Percentiles rank a stretch among this genome's conserved stretches.
These are phyloP conservation scores for Candida insectorum DNA, from an alignment of 805 yeast species.

Conservation along the genomic window DNA sequence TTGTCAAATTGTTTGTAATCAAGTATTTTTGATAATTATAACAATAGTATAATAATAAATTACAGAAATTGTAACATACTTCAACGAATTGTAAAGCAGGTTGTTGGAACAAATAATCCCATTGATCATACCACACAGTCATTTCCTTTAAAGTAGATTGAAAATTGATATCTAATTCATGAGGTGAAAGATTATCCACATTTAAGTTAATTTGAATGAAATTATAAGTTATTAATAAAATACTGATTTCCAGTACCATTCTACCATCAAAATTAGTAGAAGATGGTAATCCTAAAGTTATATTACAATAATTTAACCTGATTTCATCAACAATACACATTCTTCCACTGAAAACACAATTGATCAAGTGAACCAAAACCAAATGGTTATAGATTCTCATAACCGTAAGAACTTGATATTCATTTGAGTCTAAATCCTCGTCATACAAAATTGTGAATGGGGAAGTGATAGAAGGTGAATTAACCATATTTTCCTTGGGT, in stretches of 20 bases:
- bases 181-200: conserved; percentile 8
- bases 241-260: conserved; percentile 71
- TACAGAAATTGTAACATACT: conserved; percentile 62
- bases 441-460: conserved; percentile 30
- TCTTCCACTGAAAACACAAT: conserved; percentile 64
- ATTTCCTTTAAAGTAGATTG: conserved; percentile 45
- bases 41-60: conserved; percentile 47
- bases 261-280: conserved; percentile 81
- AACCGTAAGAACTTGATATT: conserved; percentile 51
- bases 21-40: conserved; percentile 23
- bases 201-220: conserved; percentile 44
- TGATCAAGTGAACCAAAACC: conserved; percentile 62
- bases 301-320: conserved; percentile 55
- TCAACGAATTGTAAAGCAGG: conserved; percentile 74
- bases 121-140: conserved; percentile 60
- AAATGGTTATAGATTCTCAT: conserved; percentile 72
- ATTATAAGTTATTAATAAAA: conserved; percentile 56
- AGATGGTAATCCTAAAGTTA: conserved; percentile 51
- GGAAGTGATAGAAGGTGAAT: conserved; percentile 9
- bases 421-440: conserved; percentile 32
- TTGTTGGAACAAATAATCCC: conserved; percentile 67
- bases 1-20: conserved; percentile 6
- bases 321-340: conserved; percentile 59
- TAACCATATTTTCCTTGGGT: conserved; percentile 5
- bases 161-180: conserved; percentile 24